Evolutionary conservation across 1,284 basidiomycete species (phyloP).

Genomic region (Sporisorium scitamineum): DNA sequence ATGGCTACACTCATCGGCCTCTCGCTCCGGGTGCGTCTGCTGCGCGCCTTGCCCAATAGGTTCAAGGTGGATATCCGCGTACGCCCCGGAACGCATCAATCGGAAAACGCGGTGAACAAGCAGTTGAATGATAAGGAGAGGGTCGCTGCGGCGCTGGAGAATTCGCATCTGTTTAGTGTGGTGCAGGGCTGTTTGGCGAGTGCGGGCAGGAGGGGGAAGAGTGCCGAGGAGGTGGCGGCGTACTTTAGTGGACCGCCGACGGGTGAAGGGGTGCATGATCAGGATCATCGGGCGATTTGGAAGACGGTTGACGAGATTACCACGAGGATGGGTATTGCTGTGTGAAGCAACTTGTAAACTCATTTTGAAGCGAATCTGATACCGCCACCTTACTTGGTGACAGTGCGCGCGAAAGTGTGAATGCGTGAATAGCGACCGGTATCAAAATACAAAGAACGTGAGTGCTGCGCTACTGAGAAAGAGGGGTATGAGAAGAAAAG

Average conservation of each 20-base stretch:
- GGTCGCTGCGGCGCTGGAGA: conserved; percentile 96
- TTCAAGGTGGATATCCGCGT: conserved; percentile 96
- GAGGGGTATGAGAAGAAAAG: too few species aligned
- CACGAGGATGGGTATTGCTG: conserved; percentile 37
- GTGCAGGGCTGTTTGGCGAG: conserved; percentile 85
- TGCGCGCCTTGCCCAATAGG: conserved; percentile 87
- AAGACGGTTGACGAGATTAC: conserved; percentile 53
- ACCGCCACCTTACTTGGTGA: background rate
- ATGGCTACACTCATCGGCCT: conserved; percentile 98
- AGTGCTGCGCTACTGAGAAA: too few species aligned
- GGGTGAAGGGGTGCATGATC: conserved; percentile 11
- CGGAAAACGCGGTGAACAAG: conserved; percentile 94
- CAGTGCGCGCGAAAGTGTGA: background rate
- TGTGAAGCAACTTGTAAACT: conserved; percentile 8
- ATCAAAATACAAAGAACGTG: conserved; percentile 12
- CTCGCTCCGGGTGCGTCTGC: conserved; percentile 88
- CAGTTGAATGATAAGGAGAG: conserved; percentile 99
- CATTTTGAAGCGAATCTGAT: background rate
- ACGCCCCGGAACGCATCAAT: conserved; percentile 94
- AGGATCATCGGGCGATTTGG: conserved; percentile 40
- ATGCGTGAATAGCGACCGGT: background rate
- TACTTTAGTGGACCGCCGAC: conserved; percentile 29
- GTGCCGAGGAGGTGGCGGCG: conserved; percentile 34
- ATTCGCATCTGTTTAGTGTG: conserved; percentile 84
- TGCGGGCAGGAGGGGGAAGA: conserved; percentile 71